Conservation (phyloP, 2,329 filamentous ascomycete species). For the Tolypocladium endophyticum region DNA sequence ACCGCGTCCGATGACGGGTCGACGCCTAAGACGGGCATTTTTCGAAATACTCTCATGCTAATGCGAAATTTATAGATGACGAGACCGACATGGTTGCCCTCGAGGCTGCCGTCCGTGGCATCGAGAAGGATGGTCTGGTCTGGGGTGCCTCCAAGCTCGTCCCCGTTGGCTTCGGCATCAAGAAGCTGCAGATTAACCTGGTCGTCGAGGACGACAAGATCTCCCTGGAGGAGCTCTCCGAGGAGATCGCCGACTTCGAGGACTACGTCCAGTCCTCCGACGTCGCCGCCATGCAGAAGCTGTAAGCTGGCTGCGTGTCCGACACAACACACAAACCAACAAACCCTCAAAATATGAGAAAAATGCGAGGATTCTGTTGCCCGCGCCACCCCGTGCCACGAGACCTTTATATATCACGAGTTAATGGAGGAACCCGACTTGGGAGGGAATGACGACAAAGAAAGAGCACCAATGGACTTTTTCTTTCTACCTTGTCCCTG, state of each 20-base stretch:
- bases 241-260: conserved; percentile 72
- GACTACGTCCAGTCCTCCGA: conserved; percentile 95
- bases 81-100: conserved; percentile 85
- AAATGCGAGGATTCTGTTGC: neutral
- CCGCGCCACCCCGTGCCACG: neutral
- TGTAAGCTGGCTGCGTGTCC: conserved; percentile 42
- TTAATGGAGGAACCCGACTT: neutral
- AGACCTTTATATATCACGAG: conserved; percentile 1
- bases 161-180: conserved; percentile 91
- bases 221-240: conserved; percentile 76
- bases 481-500: neutral
- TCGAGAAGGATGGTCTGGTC: conserved; percentile 87
- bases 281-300: conserved; percentile 83
- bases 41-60: neutral
- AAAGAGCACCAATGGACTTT: neutral
- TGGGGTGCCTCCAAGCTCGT: conserved; percentile 92
- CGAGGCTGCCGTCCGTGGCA: conserved; percentile 68
- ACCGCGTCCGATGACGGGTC: neutral
- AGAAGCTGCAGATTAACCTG: conserved; percentile 98
- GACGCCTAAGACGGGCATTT: neutral
- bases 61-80: conserved; percentile 49
- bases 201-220: conserved; percentile 97
- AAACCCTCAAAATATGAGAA: neutral
- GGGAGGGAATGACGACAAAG: neutral
- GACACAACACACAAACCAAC: neutral